These are phyloP conservation scores for Coniferiporia weirii DNA, from an alignment of 1,284 basidiomycete species.

Conservation along the genomic window DNA sequence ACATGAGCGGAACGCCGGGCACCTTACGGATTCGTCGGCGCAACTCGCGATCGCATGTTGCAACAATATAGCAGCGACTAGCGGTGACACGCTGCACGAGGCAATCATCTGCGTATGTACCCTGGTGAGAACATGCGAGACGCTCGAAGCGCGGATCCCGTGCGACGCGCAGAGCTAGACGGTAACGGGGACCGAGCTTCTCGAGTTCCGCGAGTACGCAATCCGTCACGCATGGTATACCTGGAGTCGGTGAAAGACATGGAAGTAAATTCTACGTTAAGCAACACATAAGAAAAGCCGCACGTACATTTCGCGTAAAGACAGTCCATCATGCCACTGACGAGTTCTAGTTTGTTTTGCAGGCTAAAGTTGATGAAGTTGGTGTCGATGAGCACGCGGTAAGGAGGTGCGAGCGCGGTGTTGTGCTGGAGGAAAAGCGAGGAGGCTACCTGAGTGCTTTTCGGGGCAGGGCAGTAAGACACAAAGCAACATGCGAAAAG, in stretches of 20 bases:
- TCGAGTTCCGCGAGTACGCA: conserved; percentile 98
- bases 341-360: conserved; percentile 96
- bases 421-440: conserved; percentile 97
- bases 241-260: conserved; percentile 27
- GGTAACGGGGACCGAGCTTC: conserved; percentile 94
- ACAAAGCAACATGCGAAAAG: neutral
- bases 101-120: conserved; percentile 99
- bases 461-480: conserved; percentile 2
- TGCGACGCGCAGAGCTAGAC: conserved; percentile 90
- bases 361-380: conserved; percentile 99
- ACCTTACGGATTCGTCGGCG: conserved; percentile 89
- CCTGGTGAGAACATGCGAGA: conserved; percentile 85
- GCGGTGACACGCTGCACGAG: conserved; percentile 92
- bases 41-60: conserved; percentile 96
- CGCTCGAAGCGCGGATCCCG: conserved; percentile 97
- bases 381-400: conserved; percentile 96
- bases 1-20: conserved; percentile 94
- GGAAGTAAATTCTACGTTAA: neutral
- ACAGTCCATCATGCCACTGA: conserved; percentile 99
- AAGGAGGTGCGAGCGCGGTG: conserved; percentile 92
- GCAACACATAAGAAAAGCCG: conserved; percentile 2
- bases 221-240: conserved; percentile 97
- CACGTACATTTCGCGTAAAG: conserved; percentile 95
- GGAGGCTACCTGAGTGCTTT: conserved; percentile 71
- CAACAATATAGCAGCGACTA: conserved; percentile 96